These are phyloP conservation scores for Penicillium sp. DNA, from an alignment of 2,329 filamentous ascomycete species.

Conservation along the genomic window DNA sequence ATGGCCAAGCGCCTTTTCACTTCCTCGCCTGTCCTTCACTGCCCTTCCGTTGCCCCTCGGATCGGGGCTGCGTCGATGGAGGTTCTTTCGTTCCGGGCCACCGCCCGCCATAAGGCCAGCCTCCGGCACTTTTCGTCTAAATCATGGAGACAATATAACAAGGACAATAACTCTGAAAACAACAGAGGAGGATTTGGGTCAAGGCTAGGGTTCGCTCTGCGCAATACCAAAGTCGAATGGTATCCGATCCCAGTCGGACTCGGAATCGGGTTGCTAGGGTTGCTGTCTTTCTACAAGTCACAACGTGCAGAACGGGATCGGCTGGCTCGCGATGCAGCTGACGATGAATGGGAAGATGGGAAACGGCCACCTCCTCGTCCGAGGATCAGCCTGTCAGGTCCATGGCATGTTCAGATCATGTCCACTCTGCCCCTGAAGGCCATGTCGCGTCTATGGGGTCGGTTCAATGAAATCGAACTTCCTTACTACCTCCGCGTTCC, in stretches of 20 bases:
- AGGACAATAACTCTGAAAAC: conserved; percentile 37
- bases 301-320: conserved; percentile 51
- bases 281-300: conserved; percentile 80
- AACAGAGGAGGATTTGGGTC: conserved; percentile 56
- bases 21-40: conserved; percentile 26
- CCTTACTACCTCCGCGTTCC: conserved; percentile 85
- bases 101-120: conserved; percentile 31
- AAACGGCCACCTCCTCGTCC: conserved; percentile 52
- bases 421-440: conserved; percentile 89
- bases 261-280: conserved; percentile 79
- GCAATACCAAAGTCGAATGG: conserved; percentile 74
- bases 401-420: conserved; percentile 94
- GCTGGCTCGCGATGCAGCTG: conserved; percentile 48
- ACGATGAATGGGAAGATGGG: conserved; percentile 36
- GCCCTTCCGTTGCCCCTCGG: conserved; percentile 22
- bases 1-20: conserved; percentile 38
- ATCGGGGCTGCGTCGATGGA: conserved; percentile 32
- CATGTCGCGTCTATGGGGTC: conserved; percentile 83
- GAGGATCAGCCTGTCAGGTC: conserved; percentile 75
- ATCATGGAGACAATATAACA: conserved; percentile 42
- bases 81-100: conserved; percentile 34
- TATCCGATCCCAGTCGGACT: conserved; percentile 85
- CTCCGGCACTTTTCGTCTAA: conserved; percentile 43
- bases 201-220: conserved; percentile 58
- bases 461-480: conserved; percentile 84